Conservation (phyloP, 257 asterid genomes). For the Solanum pimpinellifolium region DNA sequence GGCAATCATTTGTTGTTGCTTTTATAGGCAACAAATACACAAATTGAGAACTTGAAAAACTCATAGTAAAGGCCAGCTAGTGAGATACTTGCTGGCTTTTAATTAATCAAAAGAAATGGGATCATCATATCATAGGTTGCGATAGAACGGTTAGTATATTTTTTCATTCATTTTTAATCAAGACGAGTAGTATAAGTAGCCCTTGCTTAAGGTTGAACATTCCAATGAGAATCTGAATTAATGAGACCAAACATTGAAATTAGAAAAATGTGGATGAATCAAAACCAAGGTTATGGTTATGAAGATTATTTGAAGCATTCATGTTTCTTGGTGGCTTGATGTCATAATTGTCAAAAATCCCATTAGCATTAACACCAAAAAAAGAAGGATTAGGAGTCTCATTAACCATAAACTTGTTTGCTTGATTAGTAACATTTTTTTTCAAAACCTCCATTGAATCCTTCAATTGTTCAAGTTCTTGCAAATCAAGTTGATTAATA, state of each 20-base stretch:
- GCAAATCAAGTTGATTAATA: slow-evolving; percentile 22
- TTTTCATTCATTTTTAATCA: background rate
- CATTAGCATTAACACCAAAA: slow-evolving; percentile 3
- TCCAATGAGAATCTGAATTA: background rate
- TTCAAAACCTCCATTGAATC: slow-evolving; percentile 58
- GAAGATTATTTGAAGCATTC: background rate
- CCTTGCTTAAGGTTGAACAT: background rate
- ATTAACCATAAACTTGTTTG: slow-evolving; percentile 15
- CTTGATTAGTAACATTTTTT: slow-evolving; percentile 21
- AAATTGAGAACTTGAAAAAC: background rate
- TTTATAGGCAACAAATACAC: background rate
- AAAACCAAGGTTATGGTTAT: slow-evolving; percentile 23
- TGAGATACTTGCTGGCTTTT: background rate
- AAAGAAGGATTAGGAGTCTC: slow-evolving; percentile 1
- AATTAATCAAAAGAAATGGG: background rate
- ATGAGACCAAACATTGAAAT: background rate
- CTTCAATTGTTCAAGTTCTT: slow-evolving; percentile 40
- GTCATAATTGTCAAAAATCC: slow-evolving; percentile 27
- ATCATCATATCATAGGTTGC: background rate
- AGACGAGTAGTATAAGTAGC: background rate
- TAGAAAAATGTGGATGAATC: slow-evolving; percentile 28
- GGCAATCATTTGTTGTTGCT: background rate
- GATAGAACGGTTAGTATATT: background rate
- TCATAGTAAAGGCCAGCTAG: background rate
- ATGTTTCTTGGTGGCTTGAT: slow-evolving; percentile 22